Base-by-base conservation (phyloP, 2,329 filamentous ascomycete species). In the Trichoderma cornu-damae region DNA sequence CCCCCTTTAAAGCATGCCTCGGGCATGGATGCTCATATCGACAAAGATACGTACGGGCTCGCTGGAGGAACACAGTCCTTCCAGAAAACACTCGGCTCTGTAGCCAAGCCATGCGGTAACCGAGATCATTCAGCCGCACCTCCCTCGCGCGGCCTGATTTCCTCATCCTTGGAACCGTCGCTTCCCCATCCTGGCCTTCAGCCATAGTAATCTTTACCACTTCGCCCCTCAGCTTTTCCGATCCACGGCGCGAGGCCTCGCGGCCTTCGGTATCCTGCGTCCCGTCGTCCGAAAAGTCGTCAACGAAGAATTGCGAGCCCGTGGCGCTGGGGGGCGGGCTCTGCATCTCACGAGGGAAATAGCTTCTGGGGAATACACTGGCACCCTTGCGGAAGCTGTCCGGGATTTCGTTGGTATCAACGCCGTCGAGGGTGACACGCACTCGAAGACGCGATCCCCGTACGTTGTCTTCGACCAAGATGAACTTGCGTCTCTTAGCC, bases 61-160 rank as follows among this genome's bases (percentile, higher is more conserved):
- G 86, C 72, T 96, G 93, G 66, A 96, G 77, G 72, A 96, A 96
- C 47, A 96, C 79, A 38, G 87, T 90, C 64, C 90, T 82, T 11
- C 88, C 89, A 1, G 91, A 87, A 76, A 97, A 96, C 9, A 93
- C 89, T 67, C 93, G 82, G 70, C 91, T 94, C 75, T 97, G 93
- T 55, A 92, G 86, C 93, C 94, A 99, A 48, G 90, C 92, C 89
- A 99, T 95, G 46, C 93, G 85, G 71, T 95, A 96, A 2, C 91
- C 93, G 44, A 97, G 76, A 68, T 97, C 92, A 69, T 97, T 97
- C 61, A 97, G 76, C 48, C 89, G 84, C n/a, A 94, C 85, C 70
- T 97, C 93, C 75, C 90, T 94, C 49, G 80, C 82, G 49, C 90
- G 84, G 63, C 84, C 82, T 43, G 78, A 77, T 67, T 83, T 85